Evolutionary conservation across 2,329 filamentous ascomycete species (phyloP).

Genomic region (Phialophora expanda): DNA sequence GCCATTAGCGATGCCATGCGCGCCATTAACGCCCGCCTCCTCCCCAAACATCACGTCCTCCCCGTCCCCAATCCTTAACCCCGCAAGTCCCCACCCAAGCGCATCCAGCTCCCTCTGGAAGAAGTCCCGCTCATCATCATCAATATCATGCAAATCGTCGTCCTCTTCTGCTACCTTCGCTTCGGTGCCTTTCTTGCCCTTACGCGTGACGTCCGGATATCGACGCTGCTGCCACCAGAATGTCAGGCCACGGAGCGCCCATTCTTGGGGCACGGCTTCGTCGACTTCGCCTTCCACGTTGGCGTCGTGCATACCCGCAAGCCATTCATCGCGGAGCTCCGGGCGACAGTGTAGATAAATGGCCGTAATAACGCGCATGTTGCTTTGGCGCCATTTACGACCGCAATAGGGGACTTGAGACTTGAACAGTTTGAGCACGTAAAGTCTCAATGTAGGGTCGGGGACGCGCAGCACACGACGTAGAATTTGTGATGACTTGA

Average conservation of each 20-base stretch:
- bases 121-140: slow-evolving; percentile 78
- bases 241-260: slow-evolving; percentile 84
- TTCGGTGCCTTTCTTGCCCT: slow-evolving; percentile 42
- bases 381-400: slow-evolving; percentile 95
- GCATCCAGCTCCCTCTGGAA: slow-evolving; percentile 78
- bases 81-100: slow-evolving; percentile 60
- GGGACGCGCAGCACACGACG: slow-evolving; percentile 91
- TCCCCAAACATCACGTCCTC: slow-evolving; percentile 39
- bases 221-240: slow-evolving; percentile 90
- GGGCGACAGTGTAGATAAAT: slow-evolving; percentile 93
- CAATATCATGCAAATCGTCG: slow-evolving; percentile 35
- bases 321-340: slow-evolving; percentile 80
- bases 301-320: slow-evolving; percentile 51
- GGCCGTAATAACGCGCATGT: slow-evolving; percentile 98
- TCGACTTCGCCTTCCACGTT: slow-evolving; percentile 95
- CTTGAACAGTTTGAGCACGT: slow-evolving; percentile 98
- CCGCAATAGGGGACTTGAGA: slow-evolving; percentile 98
- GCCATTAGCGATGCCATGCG: slow-evolving; percentile 17
- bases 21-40: slow-evolving; percentile 34
- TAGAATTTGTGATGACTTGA: slow-evolving; percentile 91
- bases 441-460: slow-evolving; percentile 83
- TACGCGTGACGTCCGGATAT: slow-evolving; percentile 78
- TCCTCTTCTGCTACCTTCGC: slow-evolving; percentile 7
- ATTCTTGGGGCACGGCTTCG: slow-evolving; percentile 87
- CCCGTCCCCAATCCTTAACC: slow-evolving; percentile 36